Evolutionary conservation across 208 protist species (phyloP).

Genomic region (Leishmania tropica): DNA sequence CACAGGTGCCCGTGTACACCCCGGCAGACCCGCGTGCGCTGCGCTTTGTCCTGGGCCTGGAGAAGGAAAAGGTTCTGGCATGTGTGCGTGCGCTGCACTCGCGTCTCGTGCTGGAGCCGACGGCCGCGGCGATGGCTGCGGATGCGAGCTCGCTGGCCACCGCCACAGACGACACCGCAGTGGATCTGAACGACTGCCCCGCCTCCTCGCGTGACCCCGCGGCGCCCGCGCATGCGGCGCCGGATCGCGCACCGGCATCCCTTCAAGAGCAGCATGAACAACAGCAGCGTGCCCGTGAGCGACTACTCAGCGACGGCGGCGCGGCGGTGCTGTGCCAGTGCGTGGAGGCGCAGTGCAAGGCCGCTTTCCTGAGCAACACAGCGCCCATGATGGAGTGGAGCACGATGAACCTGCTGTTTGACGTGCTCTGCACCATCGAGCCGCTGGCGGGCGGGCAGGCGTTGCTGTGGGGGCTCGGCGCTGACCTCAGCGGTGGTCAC

Average conservation of each 20-base stretch:
- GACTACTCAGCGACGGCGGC: slow-evolving; percentile 57
- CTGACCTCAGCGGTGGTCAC: background rate
- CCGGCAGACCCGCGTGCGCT: slow-evolving; percentile 66
- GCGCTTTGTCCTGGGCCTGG: slow-evolving; percentile 44
- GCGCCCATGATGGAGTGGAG: slow-evolving; percentile 53
- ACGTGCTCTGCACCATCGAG: slow-evolving; percentile 44
- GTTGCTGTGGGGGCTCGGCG: slow-evolving; percentile 26
- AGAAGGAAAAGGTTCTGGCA: slow-evolving; percentile 32
- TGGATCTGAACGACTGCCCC: background rate
- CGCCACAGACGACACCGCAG: background rate
- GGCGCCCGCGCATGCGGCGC: background rate
- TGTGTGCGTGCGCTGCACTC: slow-evolving; percentile 59
- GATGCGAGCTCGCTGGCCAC: background rate
- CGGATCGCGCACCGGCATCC: background rate
- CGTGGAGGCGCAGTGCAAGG: slow-evolving; percentile 43
- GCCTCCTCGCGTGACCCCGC: background rate
- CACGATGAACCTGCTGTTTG: slow-evolving; percentile 52
- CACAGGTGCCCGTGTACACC: slow-evolving; percentile 52
- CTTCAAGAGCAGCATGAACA: slow-evolving; percentile 10
- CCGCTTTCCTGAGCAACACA: slow-evolving; percentile 41
- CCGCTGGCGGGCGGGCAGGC: slow-evolving; percentile 7
- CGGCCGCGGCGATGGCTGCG: background rate
- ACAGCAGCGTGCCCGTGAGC: slow-evolving; percentile 40
- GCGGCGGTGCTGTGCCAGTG: slow-evolving; percentile 31
- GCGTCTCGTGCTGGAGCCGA: slow-evolving; percentile 6